These are phyloP conservation scores for Brassica carinata DNA, from an alignment of 345 rosid genomes.

Conservation along the genomic window DNA sequence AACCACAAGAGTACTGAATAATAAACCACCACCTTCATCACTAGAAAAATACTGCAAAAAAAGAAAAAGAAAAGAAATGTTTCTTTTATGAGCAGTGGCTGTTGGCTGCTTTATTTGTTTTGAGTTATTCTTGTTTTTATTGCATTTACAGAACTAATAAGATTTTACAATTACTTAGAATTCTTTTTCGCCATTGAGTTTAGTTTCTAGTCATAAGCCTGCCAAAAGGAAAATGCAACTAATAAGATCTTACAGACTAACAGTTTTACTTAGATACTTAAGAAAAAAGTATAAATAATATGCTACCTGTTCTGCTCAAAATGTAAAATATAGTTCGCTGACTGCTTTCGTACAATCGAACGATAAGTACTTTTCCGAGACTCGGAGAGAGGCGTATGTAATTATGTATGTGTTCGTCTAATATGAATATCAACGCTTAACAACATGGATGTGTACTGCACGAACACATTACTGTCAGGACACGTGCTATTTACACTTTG, in stretches of 20 bases:
- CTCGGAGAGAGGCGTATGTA: slow-evolving; percentile 4
- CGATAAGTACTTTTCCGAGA: neutral
- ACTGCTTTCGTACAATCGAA: neutral
- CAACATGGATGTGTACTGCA: slow-evolving; percentile 8
- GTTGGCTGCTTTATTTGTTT: slow-evolving; percentile 27
- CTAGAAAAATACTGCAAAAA: slow-evolving; percentile 24
- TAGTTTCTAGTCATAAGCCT: neutral
- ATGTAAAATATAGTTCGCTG: neutral
- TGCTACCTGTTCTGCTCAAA: too few relatives aligned
- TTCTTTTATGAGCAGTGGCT: slow-evolving; percentile 33
- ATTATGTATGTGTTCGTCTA: slow-evolving; percentile 1
- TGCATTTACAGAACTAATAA: slow-evolving; percentile 28
- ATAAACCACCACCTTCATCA: slow-evolving; percentile 22
- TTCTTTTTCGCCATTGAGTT: neutral
- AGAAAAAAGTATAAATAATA: too few relatives aligned
- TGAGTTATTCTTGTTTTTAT: slow-evolving; percentile 30
- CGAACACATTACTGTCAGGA: slow-evolving; percentile 2
- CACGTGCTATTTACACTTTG: slow-evolving; percentile 16
- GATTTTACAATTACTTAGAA: slow-evolving; percentile 17
- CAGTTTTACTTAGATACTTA: too few relatives aligned
- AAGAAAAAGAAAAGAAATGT: neutral
- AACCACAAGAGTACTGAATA: slow-evolving; percentile 35
- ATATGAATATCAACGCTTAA: neutral
- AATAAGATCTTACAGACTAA: too few relatives aligned
- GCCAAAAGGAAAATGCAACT: neutral